Conservation (phyloP, 805 yeast species). For the Hermanozyma aechmeae region DNA sequence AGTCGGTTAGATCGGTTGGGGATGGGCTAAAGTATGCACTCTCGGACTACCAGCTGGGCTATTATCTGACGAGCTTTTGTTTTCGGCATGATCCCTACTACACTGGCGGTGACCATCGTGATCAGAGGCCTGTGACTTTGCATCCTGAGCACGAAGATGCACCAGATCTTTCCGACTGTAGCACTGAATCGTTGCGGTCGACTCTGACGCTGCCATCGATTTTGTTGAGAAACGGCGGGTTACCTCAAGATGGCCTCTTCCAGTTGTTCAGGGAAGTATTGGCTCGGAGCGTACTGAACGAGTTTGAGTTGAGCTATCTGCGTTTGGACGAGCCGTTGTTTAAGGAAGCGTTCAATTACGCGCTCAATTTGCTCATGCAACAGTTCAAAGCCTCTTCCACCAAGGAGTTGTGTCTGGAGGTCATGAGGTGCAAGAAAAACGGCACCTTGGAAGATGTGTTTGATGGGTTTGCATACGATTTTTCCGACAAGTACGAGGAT, state of each 20-base stretch:
- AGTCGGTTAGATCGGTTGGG: constrained; percentile 4
- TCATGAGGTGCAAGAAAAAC: constrained; percentile 1
- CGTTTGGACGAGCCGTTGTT: neutral
- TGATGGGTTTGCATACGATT: constrained; percentile 3
- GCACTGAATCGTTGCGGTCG: neutral
- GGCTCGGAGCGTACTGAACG: constrained; percentile 1
- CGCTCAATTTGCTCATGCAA: constrained; percentile 8
- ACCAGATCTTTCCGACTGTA: constrained; percentile 1
- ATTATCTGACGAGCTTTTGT: neutral
- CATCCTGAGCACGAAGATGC: neutral
- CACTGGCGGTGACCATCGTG: neutral
- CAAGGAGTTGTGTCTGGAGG: constrained; percentile 4
- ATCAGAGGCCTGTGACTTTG: neutral
- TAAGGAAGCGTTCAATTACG: constrained; percentile 4
- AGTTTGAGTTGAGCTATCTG: neutral
- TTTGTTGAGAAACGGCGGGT: neutral
- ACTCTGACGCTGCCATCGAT: constrained; percentile 1
- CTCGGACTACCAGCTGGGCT: constrained; percentile 1
- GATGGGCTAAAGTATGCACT: constrained; percentile 3
- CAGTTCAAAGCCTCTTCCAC: constrained; percentile 7
- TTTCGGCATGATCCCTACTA: neutral
- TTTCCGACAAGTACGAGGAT: constrained; percentile 6
- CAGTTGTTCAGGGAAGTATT: constrained; percentile 1
- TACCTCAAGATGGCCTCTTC: neutral
- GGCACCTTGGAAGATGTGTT: constrained; percentile 4